Evolutionary conservation across 2,329 filamentous ascomycete species (phyloP).

Genomic region (Penicillium nordicum): DNA sequence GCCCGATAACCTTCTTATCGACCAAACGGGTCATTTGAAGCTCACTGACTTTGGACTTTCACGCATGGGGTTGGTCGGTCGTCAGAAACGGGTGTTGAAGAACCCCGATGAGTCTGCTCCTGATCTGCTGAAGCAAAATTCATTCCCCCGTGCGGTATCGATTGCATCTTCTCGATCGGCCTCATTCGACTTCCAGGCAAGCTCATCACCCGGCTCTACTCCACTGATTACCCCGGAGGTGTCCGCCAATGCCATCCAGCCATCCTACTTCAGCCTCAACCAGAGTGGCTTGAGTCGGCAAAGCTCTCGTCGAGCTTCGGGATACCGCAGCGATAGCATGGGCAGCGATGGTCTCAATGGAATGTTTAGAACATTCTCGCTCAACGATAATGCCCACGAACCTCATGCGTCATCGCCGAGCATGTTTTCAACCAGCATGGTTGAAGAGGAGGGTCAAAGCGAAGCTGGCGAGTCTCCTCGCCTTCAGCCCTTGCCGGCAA

Average conservation of each 20-base stretch:
- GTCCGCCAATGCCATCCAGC: slow-evolving; percentile 66
- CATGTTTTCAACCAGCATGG: slow-evolving; percentile 47
- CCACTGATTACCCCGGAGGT: slow-evolving; percentile 82
- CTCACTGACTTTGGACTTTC: slow-evolving; percentile 96
- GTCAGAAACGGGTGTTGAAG: slow-evolving; percentile 88
- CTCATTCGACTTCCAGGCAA: slow-evolving; percentile 82
- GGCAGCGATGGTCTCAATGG: slow-evolving; percentile 80
- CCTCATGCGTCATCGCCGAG: slow-evolving; percentile 38
- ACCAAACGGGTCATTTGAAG: slow-evolving; percentile 94
- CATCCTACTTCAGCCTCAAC: slow-evolving; percentile 81
- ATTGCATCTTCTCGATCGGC: slow-evolving; percentile 87
- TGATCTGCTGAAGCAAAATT: slow-evolving; percentile 86
- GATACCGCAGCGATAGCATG: slow-evolving; percentile 85
- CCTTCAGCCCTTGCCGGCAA: slow-evolving; percentile 62
- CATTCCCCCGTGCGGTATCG: slow-evolving; percentile 81
- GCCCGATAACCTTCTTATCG: slow-evolving; percentile 94
- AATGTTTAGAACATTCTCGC: slow-evolving; percentile 76
- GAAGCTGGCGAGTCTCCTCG: slow-evolving; percentile 75
- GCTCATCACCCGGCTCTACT: slow-evolving; percentile 76
- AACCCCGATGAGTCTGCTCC: slow-evolving; percentile 77
- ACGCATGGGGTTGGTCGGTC: slow-evolving; percentile 92
- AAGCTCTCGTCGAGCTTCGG: slow-evolving; percentile 65
- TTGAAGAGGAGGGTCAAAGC: slow-evolving; percentile 72
- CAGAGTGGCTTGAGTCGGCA: slow-evolving; percentile 58
- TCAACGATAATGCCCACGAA: slow-evolving; percentile 58